Conservation (phyloP, 225 moss, liverwort and hornwort species). For the Marchantia polymorpha region DNA sequence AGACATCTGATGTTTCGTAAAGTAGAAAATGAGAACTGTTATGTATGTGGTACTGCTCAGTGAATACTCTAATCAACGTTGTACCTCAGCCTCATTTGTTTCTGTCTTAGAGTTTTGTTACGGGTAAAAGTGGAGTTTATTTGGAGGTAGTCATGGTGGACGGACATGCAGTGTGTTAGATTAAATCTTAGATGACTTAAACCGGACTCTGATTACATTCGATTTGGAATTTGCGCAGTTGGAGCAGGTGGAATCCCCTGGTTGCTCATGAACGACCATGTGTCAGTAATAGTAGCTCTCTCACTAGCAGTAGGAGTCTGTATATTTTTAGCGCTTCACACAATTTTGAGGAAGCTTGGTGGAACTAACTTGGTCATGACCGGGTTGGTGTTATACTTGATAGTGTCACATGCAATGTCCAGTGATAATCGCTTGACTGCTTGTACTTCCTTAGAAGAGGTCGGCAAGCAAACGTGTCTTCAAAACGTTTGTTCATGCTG, state of each 20-base stretch:
- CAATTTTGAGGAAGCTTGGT: background rate
- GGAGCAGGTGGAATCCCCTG: constrained; percentile 20
- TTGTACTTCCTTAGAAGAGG: background rate
- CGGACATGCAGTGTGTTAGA: too few relatives aligned
- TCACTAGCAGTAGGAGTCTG: constrained; percentile 8
- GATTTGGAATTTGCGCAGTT: constrained; percentile 3
- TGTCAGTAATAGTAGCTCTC: constrained; percentile 6
- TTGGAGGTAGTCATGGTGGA: too few relatives aligned
- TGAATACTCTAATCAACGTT: too few relatives aligned
- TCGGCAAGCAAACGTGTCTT: background rate
- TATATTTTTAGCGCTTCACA: constrained; percentile 2
- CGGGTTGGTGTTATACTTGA: constrained; percentile 8
- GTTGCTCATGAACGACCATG: constrained; percentile 14
- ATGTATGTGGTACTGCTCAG: too few relatives aligned
- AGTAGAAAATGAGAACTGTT: too few relatives aligned
- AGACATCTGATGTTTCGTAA: too few relatives aligned
- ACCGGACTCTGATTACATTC: background rate
- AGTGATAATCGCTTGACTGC: background rate
- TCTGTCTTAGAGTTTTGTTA: too few relatives aligned
- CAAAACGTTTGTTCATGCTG: background rate
- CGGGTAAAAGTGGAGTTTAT: too few relatives aligned
- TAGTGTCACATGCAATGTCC: constrained; percentile 7
- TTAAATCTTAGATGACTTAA: too few relatives aligned
- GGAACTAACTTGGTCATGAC: constrained; percentile 12
- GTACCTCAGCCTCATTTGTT: too few relatives aligned